Percentiles rank a stretch among this genome's conserved stretches.
These are phyloP conservation scores for Xylaria sp. DNA, from an alignment of 2,329 filamentous ascomycete genomes.

Conservation along the genomic window DNA sequence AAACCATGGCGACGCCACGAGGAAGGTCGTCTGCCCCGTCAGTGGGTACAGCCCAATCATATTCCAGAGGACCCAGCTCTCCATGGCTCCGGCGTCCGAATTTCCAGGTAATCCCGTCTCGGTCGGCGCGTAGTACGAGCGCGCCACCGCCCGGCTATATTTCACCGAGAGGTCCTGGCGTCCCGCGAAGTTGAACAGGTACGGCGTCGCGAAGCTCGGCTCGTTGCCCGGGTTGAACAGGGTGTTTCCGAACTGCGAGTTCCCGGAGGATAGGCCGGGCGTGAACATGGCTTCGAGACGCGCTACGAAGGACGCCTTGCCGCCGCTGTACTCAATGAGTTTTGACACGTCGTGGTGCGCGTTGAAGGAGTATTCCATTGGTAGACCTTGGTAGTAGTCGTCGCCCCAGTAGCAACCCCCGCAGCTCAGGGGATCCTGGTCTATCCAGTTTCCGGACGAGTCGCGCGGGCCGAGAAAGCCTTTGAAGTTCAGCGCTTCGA, in stretches of 20 bases:
- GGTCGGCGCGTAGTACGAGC: constrained; percentile 62
- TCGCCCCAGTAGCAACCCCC: constrained; percentile 71
- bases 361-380: constrained; percentile 72
- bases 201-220: constrained; percentile 70
- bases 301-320: constrained; percentile 57
- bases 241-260: constrained; percentile 53
- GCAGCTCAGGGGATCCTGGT: constrained; percentile 63
- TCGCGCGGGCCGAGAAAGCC: constrained; percentile 70
- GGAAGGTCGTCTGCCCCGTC: constrained; percentile 70
- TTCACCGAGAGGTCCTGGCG: constrained; percentile 66
- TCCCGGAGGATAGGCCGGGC: constrained; percentile 51
- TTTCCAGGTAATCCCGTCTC: constrained; percentile 69
- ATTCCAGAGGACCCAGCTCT: constrained; percentile 71
- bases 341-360: constrained; percentile 68
- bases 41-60: constrained; percentile 73
- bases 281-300: constrained; percentile 67
- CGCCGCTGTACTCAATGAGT: constrained; percentile 62
- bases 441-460: constrained; percentile 55
- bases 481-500: constrained; percentile 62
- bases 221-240: constrained; percentile 65
- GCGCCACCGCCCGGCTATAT: constrained; percentile 63
- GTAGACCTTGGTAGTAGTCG: constrained; percentile 64
- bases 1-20: constrained; percentile 70
- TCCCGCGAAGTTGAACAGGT: constrained; percentile 71
- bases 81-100: constrained; percentile 75